Evolutionary conservation across 306 rosid genomes (phyloP).

Genomic region (Lablab purpureus): DNA sequence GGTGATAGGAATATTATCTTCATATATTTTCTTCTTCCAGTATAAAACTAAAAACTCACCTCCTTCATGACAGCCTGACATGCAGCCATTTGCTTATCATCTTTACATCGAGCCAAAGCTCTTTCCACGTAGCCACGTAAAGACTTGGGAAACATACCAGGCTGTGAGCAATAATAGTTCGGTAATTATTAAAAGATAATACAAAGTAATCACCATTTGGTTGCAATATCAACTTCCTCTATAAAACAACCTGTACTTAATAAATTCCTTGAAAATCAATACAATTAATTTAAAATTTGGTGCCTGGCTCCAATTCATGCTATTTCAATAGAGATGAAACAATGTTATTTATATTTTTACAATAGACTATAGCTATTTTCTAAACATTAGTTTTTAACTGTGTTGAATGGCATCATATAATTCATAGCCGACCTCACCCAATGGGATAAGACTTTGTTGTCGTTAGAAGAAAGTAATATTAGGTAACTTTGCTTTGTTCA

Average conservation of each 20-base stretch:
- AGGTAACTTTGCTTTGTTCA: slow-evolving; percentile 4
- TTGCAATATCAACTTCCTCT: slow-evolving; percentile 28
- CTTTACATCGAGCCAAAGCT: slow-evolving; percentile 95
- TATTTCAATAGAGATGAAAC: neutral
- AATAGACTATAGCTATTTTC: neutral
- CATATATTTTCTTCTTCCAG: slow-evolving; percentile 12
- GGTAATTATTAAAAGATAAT: slow-evolving; percentile 33
- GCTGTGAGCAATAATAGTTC: slow-evolving; percentile 63
- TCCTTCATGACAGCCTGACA: slow-evolving; percentile 90
- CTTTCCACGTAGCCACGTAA: slow-evolving; percentile 95
- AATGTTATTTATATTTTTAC: neutral
- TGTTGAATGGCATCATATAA: too few relatives aligned
- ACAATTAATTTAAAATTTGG: slow-evolving; percentile 25
- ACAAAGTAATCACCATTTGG: slow-evolving; percentile 16
- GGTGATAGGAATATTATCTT: slow-evolving; percentile 15
- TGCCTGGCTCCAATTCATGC: neutral
- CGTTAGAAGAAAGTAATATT: neutral
- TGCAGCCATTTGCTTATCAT: slow-evolving; percentile 80
- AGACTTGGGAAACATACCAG: slow-evolving; percentile 89
- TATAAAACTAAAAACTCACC: slow-evolving; percentile 55
- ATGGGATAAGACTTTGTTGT: too few relatives aligned
- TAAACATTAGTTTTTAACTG: too few relatives aligned
- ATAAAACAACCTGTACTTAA: slow-evolving; percentile 29
- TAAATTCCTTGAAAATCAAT: neutral
- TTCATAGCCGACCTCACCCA: too few relatives aligned